These are phyloP conservation scores for Graphilbum sp. DNA, from an alignment of 2,329 filamentous ascomycete genomes.

Conservation along the genomic window DNA sequence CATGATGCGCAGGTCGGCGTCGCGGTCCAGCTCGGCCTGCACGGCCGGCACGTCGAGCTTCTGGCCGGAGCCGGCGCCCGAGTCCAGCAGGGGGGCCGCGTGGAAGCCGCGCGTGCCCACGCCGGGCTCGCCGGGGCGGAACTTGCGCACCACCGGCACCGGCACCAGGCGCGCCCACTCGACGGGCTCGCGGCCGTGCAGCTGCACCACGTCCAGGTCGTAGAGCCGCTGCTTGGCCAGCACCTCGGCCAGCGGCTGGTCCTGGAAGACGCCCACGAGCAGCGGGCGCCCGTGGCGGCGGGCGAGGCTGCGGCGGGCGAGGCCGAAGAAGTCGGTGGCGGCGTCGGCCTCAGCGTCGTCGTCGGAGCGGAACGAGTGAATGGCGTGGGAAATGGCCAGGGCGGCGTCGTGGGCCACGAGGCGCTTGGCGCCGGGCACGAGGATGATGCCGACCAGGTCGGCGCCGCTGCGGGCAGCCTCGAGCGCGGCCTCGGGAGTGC, in stretches of 20 bases:
- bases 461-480: constrained; percentile 74
- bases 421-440: constrained; percentile 67
- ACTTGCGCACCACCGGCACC: constrained; percentile 78
- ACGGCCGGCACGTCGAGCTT: constrained; percentile 58
- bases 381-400: constrained; percentile 59
- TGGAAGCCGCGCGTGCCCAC: constrained; percentile 67
- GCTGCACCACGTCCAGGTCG: constrained; percentile 72
- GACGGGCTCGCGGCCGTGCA: constrained; percentile 81
- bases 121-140: constrained; percentile 59
- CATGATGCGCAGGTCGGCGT: constrained; percentile 56
- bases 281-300: constrained; percentile 43
- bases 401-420: constrained; percentile 67
- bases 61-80: constrained; percentile 70
- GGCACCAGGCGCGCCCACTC: constrained; percentile 87
- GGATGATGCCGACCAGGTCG: constrained; percentile 83
- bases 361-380: constrained; percentile 33
- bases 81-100: constrained; percentile 68
- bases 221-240: constrained; percentile 62
- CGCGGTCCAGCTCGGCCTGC: constrained; percentile 45
- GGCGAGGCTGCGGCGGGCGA: constrained; percentile 14
- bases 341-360: constrained; percentile 13
- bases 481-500: constrained; percentile 63
- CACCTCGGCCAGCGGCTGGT: constrained; percentile 73
- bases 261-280: constrained; percentile 85
- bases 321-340: constrained; percentile 51